Evolutionary conservation across 768 basidiomycete genomes (phyloP), one percentile per base, ranked within the genome.

Genomic region (Rhizopogon vinicolor): DNA sequence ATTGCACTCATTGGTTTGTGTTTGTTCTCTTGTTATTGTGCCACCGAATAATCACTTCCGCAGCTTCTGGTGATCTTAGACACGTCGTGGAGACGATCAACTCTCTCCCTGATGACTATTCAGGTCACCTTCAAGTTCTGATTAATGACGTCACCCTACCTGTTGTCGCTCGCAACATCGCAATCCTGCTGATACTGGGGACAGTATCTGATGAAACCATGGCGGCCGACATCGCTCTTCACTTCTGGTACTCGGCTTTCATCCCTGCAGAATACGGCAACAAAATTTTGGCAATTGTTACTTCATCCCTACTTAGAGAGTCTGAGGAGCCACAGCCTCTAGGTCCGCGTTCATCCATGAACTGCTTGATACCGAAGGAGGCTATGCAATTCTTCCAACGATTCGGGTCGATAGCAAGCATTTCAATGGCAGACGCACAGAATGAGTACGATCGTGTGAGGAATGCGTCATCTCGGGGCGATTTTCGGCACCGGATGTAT

Each of bases 51-150:
- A 49, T 16, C n/a, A 14, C 25, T 10, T 10, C 14, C 19, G 10
- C 44, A 81, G 79, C 77, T 0, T 81, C 80, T 7, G 80, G 80
- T 4, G 79, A 81, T 61, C 66, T 81, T 45, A 72, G 79, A 35
- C 70, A 79, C 53, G 56, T 79, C 16, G 51, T 81, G 8, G 60
- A 61, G 28, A 80, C 75, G 2, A 59, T 80, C 51, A 81, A 79
- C 56, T 57, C 58, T 7, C 70, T 81, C 22, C 76, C 78, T 5
- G 18, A 57, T 10, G 62, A 77, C 44, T 79, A 75, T 56, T 63
- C 66, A 1, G 79, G 80, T 3, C 55, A 66, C 12, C 51, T 77
- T 12, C 72, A 60, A 7, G 67, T 81, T 28, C 4, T 78, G 2
- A 48, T 81, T 51, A 81, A 81, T 56, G 80, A 81, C 50, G 14